phyloP scores from a whole-genome alignment of 2,329 filamentous ascomycete genomes.

The Lecanicillium sp. region DNA sequence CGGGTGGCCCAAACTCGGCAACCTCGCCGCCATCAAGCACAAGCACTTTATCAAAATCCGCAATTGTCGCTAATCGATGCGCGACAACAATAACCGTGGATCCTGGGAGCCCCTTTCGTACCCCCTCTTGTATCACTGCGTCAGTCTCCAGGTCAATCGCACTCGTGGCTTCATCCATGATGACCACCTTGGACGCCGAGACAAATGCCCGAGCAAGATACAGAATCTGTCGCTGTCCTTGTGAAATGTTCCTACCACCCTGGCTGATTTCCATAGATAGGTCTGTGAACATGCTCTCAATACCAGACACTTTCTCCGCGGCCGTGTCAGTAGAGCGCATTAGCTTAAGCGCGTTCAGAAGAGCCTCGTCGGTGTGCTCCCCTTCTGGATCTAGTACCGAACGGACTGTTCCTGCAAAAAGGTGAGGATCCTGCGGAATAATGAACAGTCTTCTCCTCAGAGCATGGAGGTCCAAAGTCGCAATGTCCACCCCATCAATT shows the following conservation, averaged over 20 bases:
- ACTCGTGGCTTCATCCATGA: conserved; percentile 5
- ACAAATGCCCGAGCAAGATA: conserved; percentile 49
- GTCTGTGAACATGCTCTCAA: conserved; percentile 49
- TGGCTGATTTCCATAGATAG: conserved; percentile 51
- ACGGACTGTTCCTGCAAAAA: conserved; percentile 64
- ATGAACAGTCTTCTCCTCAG: conserved; percentile 61
- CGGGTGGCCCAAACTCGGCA: neutral
- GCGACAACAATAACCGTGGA: conserved; percentile 3
- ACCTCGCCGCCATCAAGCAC: neutral
- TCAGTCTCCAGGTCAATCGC: conserved; percentile 1
- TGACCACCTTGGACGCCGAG: neutral
- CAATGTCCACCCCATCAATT: conserved; percentile 62
- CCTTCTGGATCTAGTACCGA: conserved; percentile 64
- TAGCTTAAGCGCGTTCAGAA: conserved; percentile 53
- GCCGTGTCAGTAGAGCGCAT: conserved; percentile 34
- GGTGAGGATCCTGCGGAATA: conserved; percentile 63
- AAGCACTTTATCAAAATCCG: neutral
- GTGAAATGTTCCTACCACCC: conserved; percentile 57
- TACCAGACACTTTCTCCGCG: no score
- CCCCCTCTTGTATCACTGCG: conserved; percentile 2
- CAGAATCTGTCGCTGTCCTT: conserved; percentile 60
- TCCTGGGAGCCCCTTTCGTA: neutral
- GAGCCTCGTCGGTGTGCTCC: conserved; percentile 52
- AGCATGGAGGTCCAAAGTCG: conserved; percentile 53
- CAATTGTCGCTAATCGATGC: neutral